These are phyloP conservation scores for Talaromyces islandicus DNA, from an alignment of 2,329 filamentous ascomycete species.

Conservation along the genomic window DNA sequence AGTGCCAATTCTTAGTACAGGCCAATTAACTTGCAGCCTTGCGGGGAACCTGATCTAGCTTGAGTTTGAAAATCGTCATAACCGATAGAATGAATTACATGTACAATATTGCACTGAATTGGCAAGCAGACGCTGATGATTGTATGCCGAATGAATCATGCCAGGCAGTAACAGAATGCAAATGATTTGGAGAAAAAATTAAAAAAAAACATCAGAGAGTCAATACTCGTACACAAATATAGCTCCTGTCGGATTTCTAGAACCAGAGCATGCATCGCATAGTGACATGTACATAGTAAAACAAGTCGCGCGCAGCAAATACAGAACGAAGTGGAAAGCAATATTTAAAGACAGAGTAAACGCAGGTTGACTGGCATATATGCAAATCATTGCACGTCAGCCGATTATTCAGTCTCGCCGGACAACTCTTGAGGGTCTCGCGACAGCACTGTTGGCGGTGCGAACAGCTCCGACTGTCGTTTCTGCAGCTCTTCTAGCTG, in stretches of 20 bases:
- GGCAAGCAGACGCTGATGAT: neutral
- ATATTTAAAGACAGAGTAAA: neutral
- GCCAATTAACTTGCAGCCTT: neutral
- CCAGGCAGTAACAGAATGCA: neutral
- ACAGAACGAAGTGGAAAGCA: neutral
- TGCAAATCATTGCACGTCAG: neutral
- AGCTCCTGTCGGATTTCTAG: neutral
- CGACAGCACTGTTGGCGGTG: neutral
- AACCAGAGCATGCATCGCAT: neutral
- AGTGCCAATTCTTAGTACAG: neutral
- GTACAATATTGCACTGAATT: neutral
- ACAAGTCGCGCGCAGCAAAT: neutral
- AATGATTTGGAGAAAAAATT: neutral
- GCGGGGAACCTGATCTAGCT: neutral
- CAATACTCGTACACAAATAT: neutral
- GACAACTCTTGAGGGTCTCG: slow-evolving; percentile 2
- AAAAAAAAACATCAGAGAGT: neutral
- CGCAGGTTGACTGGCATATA: neutral
- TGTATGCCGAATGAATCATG: neutral
- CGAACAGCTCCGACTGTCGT: slow-evolving; percentile 27
- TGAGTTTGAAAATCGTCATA: neutral
- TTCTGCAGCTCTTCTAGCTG: slow-evolving; percentile 65
- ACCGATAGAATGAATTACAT: neutral
- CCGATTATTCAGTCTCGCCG: slow-evolving; percentile 8
- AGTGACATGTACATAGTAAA: neutral